Evolutionary conservation across 495 filamentous ascomycete species (phyloP).

Genomic region (Penicillium antarcticum): DNA sequence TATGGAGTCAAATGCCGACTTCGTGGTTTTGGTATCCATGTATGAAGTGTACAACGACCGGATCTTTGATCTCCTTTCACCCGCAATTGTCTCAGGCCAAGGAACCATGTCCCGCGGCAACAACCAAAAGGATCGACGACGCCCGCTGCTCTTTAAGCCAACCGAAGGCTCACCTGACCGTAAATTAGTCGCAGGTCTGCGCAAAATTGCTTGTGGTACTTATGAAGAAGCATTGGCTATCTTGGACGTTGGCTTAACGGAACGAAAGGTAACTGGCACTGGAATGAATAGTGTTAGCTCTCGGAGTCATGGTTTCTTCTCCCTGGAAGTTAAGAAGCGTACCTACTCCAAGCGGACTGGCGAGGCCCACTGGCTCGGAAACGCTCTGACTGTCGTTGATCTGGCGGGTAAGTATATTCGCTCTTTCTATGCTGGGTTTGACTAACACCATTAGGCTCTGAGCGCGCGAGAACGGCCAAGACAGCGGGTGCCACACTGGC

Average conservation of each 20-base stretch:
- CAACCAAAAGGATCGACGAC: conserved; percentile 64
- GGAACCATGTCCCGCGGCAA: conserved; percentile 39
- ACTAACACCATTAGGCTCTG: conserved; percentile 56
- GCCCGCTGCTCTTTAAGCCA: conserved; percentile 80
- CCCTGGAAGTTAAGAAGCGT: conserved; percentile 88
- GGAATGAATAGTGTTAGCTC: conserved; percentile 85
- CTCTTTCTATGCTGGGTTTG: background rate
- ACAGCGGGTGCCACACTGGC: conserved; percentile 88
- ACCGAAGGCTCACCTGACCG: conserved; percentile 80
- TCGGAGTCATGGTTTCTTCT: conserved; percentile 94
- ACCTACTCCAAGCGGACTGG: conserved; percentile 48
- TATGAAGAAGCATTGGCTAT: conserved; percentile 87
- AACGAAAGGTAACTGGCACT: conserved; percentile 85
- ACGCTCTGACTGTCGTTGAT: conserved; percentile 85
- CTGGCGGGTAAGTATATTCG: conserved; percentile 62
- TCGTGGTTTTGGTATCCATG: conserved; percentile 90
- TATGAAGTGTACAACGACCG: conserved; percentile 99
- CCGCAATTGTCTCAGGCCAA: conserved; percentile 39
- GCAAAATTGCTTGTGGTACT: conserved; percentile 83
- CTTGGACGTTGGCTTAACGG: conserved; percentile 83
- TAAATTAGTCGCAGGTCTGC: conserved; percentile 87
- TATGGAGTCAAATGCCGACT: conserved; percentile 71
- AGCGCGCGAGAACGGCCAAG: conserved; percentile 88
- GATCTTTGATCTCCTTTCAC: conserved; percentile 87
- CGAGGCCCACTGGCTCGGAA: conserved; percentile 67